These are phyloP conservation scores for Euphrasia arctica DNA, from an alignment of 305 asterid species.

Conservation along the genomic window DNA sequence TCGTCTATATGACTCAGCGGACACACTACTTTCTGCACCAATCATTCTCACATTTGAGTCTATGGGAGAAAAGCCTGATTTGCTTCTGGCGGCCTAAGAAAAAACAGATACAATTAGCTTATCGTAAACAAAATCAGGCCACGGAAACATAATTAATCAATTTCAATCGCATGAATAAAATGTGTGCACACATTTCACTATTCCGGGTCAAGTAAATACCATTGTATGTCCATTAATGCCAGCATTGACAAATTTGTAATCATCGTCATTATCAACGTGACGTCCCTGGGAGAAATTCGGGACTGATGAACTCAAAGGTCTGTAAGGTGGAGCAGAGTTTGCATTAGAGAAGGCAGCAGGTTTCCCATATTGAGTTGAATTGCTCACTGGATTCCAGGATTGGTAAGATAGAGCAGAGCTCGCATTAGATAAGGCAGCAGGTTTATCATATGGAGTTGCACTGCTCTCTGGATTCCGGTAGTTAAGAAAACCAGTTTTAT, in stretches of 20 bases:
- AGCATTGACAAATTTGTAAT: conserved; percentile 38
- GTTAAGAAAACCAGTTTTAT: conserved; percentile 84
- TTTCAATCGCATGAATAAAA: conserved; percentile 13
- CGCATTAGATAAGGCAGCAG: conserved; percentile 35
- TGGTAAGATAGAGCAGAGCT: conserved; percentile 44
- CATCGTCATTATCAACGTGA: conserved; percentile 36
- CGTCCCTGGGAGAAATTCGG: conserved; percentile 52
- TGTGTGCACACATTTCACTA: conserved; percentile 1
- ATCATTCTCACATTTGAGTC: conserved; percentile 37
- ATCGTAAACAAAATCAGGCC: not conserved
- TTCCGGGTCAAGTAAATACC: conserved; percentile 41
- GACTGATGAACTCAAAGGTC: conserved; percentile 58
- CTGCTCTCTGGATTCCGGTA: conserved; percentile 85
- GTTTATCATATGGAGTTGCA: conserved; percentile 49
- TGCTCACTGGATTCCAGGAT: conserved; percentile 95
- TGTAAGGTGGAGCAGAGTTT: conserved; percentile 42
- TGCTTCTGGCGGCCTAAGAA: conserved; percentile 40
- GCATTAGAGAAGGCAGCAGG: conserved; percentile 47
- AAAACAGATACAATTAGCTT: conserved; percentile 2
- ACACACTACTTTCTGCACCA: conserved; percentile 43
- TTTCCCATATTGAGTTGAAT: conserved; percentile 83
- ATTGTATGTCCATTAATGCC: conserved; percentile 46
- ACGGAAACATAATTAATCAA: too few relatives aligned
- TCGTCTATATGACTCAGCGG: conserved; percentile 68
- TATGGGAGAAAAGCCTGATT: conserved; percentile 41